Percentiles rank a stretch among this genome's conserved stretches.
Conservation (phyloP, 169 alveolate species). For the Cryptosporidium meleagridis region DNA sequence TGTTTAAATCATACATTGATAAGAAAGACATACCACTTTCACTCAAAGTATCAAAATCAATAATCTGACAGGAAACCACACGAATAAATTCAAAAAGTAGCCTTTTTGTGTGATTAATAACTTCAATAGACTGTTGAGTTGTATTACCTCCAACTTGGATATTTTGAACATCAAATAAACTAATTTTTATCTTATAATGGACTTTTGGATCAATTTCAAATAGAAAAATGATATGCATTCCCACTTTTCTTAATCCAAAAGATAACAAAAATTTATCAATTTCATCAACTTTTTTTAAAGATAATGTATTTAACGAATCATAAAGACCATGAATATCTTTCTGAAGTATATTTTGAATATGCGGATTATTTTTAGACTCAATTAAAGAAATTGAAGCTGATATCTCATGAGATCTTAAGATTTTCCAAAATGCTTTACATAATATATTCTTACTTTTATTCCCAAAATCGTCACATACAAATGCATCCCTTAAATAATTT, state of each 20-base stretch:
- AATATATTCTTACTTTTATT: neutral
- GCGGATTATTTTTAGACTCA: neutral
- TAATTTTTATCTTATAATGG: slow-evolving; percentile 20
- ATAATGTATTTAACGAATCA: slow-evolving; percentile 48
- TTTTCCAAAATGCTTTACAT: slow-evolving; percentile 22
- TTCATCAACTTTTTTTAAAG: slow-evolving; percentile 7
- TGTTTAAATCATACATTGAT: neutral
- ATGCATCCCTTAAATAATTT: neutral
- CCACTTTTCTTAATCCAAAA: slow-evolving; percentile 51
- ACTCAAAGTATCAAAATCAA: slow-evolving; percentile 18
- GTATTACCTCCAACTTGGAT: slow-evolving; percentile 30
- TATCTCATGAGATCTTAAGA: slow-evolving; percentile 34
- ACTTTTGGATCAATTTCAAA: slow-evolving; percentile 8
- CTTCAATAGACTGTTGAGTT: slow-evolving; percentile 29
- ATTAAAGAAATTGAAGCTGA: slow-evolving; percentile 5
- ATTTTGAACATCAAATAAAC: slow-evolving; percentile 30
- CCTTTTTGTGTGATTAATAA: slow-evolving; percentile 33
- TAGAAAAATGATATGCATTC: slow-evolving; percentile 50
- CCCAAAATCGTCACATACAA: neutral
- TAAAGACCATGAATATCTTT: slow-evolving; percentile 50
- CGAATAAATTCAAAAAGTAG: slow-evolving; percentile 16
- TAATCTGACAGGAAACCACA: slow-evolving; percentile 11
- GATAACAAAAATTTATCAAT: slow-evolving; percentile 12
- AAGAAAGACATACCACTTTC: neutral
- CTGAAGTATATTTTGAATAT: neutral